phyloP scores from a whole-genome alignment of 2,329 filamentous ascomycete species.

The Penicillium hesseltinei region DNA sequence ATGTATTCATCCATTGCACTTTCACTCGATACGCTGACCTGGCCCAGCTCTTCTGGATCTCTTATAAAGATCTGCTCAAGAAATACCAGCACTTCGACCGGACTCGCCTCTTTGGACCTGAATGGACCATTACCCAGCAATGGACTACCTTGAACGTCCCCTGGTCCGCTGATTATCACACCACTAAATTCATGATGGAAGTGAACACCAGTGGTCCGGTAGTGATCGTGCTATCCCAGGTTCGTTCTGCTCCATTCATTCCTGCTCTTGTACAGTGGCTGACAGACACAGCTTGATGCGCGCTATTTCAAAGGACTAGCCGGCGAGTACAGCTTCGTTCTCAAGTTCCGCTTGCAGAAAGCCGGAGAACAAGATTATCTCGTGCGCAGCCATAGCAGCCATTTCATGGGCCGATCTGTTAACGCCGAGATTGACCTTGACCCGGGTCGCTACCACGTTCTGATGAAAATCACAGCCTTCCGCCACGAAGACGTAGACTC shows the following conservation, averaged over 20 bases:
- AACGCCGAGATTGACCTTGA: constrained; percentile 74
- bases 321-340: constrained; percentile 56
- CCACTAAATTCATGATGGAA: constrained; percentile 58
- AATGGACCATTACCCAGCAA: constrained; percentile 60
- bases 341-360: constrained; percentile 60
- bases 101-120: constrained; percentile 59
- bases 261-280: not conserved
- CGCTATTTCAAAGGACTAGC: constrained; percentile 60
- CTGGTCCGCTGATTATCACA: constrained; percentile 61
- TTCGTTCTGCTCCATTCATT: constrained; percentile 13
- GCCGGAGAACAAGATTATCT: constrained; percentile 61
- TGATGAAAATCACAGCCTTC: constrained; percentile 70
- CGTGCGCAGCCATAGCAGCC: constrained; percentile 55
- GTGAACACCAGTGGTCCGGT: constrained; percentile 53
- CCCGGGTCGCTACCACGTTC: constrained; percentile 70
- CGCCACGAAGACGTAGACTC: constrained; percentile 52
- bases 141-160: constrained; percentile 61
- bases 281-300: constrained; percentile 50
- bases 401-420: constrained; percentile 69
- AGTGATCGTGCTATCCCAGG: constrained; percentile 59
- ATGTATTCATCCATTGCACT: not conserved
- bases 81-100: constrained; percentile 61
- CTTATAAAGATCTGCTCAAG: constrained; percentile 57
- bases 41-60: constrained; percentile 57
- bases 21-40: constrained; percentile 3